A percentile compares a stretch with the other conserved stretches of the same genome.
Evolutionary conservation across 1,139 yeast species (phyloP).

Genomic region (Fermentozyma sake): DNA sequence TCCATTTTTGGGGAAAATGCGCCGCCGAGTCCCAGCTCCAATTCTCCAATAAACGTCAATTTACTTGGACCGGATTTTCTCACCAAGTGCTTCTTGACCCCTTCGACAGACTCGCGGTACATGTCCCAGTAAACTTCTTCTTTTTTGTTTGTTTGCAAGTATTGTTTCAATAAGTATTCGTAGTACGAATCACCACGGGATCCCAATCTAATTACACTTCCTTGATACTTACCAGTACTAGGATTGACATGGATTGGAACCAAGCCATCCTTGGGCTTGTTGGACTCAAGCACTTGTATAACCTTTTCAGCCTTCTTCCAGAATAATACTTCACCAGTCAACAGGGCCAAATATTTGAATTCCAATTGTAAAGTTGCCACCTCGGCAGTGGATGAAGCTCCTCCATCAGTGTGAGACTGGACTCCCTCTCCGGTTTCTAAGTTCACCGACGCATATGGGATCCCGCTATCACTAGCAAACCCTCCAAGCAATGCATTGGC

Average conservation of each 20-base stretch:
- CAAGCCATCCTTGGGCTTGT: conserved; percentile 63
- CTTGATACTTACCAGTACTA: conserved; percentile 65
- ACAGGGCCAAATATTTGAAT: conserved; percentile 72
- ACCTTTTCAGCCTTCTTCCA: conserved; percentile 78
- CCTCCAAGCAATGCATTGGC: conserved; percentile 65
- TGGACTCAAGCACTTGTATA: conserved; percentile 59
- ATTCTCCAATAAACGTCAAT: conserved; percentile 73
- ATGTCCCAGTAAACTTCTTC: conserved; percentile 64
- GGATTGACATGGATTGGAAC: conserved; percentile 82
- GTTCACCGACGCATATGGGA: conserved; percentile 81
- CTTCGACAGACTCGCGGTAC: conserved; percentile 75
- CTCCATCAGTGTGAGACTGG: conserved; percentile 60
- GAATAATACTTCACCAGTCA: conserved; percentile 74
- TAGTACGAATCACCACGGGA: conserved; percentile 93
- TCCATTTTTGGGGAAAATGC: conserved; percentile 79
- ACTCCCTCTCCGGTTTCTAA: conserved; percentile 59
- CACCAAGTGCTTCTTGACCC: conserved; percentile 63
- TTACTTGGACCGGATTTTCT: conserved; percentile 58
- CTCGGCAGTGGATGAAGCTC: conserved; percentile 81
- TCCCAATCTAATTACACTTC: conserved; percentile 68
- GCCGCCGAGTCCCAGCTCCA: conserved; percentile 61
- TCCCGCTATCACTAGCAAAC: conserved; percentile 58
- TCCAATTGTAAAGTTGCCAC: conserved; percentile 86
- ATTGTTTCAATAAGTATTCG: conserved; percentile 84
- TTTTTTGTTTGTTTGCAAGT: conserved; percentile 65